Evolutionary conservation across 2,329 filamentous ascomycete genomes (phyloP), one percentile per base, ranked within the genome.

Genomic region (Talaromyces sp.): DNA sequence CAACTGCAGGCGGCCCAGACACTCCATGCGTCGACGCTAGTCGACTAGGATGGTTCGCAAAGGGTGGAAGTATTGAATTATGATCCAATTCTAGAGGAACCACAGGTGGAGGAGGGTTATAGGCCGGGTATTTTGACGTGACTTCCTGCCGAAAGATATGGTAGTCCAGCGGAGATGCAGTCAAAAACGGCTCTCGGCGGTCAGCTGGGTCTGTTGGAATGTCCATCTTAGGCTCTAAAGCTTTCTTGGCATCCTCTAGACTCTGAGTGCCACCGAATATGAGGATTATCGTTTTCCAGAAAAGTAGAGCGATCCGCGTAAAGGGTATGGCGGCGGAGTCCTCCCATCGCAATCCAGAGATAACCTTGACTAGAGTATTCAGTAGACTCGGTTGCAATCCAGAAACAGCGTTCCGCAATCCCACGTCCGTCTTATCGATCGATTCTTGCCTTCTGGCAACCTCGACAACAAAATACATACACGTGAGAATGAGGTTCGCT

Each of bases 131-230:
- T 77, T 99, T 99, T 1, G 93, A 97, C 16, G 90, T 96, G 63
- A 99, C 93, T 74, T 99, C 95, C 74, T 97, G 93, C 39, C 95
- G 88, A 72, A 99, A 99, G 23, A 93, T 84, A 73, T 99, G 93
- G 72, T 99, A 99, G 71, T 99, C 95, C 11, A 99, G 80, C 4
- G 95, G 95, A 1, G 93, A 97, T 4, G 95, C 93, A 1, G 91
- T 96, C 65, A 99, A 93, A 50, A 90, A 81, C n/a, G 88, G 88
- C 67, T 90, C 88, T 58, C 86, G 85, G 68, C 87, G 87, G 44
- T 75, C 77, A 65, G 81, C 78, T 69, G 69, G 65, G 48, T 72
- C 69, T 23, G 71, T 67, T 52, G 72, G 69, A 18, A 67, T 63
- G 67, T 92, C 87, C 59, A 83, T 83, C 35, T 70, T 66, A 11